Evolutionary conservation across 2,329 filamentous ascomycete species (phyloP), one percentile per base, ranked within the genome.

Genomic region (Clathrospora elynae): DNA sequence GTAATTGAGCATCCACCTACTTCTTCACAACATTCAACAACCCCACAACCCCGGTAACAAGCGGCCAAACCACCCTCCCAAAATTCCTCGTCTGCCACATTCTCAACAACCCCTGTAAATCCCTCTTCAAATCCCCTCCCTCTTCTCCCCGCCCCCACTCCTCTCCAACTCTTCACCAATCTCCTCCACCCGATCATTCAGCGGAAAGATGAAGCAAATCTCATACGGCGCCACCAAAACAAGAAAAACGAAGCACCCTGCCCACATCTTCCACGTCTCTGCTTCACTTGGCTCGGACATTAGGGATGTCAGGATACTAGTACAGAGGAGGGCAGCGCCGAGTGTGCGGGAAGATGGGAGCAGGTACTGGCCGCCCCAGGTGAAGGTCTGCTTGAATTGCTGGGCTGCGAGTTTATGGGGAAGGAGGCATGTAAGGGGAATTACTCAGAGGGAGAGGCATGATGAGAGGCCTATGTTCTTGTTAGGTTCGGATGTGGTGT

Each of bases 391-490:
- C 4, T 22, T 42, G 33, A 49, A 49, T 28, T 49, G 46, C 1
- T 17, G 9, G 19, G 16, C 19, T 7, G 33, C 28, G 5, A 23
- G 40, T 2, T 20, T 10, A 1, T 35, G 32, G 4, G 46, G 41
- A 19, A 42, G 42, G 13, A 24, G 36, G 3, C 20, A 11, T 1
- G 41, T 38, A 10, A 49, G 25, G 3, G 46, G 46, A 4, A 45
- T 10, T 1, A 49, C 25, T 34, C 46, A 49, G 11, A 49, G 36
- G 5, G 46, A 45, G 17, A 45, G 41, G 24, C 36, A 42, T 12
- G 46, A 49, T 5, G 46, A 45, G 7, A 49, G 41, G 10, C 46
- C 36, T 49, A 24, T 24, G 22, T 24, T 23, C 4, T 7, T 23
- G 7, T 4, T 4, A 33, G n/a, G n/a, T 13, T 3, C 13, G n/a